Base-by-base conservation (phyloP, 2,329 filamentous ascomycete genomes). In the Penicillium sp. region DNA sequence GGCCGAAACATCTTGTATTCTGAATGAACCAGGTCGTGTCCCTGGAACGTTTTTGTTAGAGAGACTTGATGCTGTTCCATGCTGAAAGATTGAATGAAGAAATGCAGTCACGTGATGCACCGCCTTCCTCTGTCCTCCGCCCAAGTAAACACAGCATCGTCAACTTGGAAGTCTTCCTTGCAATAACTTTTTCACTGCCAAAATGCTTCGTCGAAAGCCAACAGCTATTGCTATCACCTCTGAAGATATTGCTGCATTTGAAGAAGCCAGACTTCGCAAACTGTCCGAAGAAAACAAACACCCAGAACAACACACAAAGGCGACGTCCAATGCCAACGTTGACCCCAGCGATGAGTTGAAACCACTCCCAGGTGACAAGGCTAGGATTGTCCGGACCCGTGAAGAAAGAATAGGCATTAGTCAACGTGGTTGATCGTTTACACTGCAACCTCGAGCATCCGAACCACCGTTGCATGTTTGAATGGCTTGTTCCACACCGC, bases 271-370 rank as follows among this genome's bases (percentile, higher is more conserved):
- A 48, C 60, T 70, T 14, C 72, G 68, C 57, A 70, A 68, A 54
- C 53, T 66, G 35, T 55, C 59, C 28, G 61, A 65, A 45, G 59
- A 72, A 60, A 69, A 66, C 33, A 67, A 66, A 54, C 61, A 58
- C 41, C 53, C 57, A 22, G 61, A 65, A 31, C 52, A 61, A 38
- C 47, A 45, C 47, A 44, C 58, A 49, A 67, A 64, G 43, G 62
- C 58, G 25, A 62, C 46, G 41, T 57, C 62, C 40, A 68, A 66
- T 51, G 53, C 56, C 28, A 68, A 66, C 19, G 62, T 74, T 42
- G 78, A 80, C 66, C 78, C 78, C 5, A 80, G 74, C 56, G 78
- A 80, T 67, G 78, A 80, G 58, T 60, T 80, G 64, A 80, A 79
- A 61, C 78, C 78, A 16, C 65, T 80, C 42, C 78, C 78, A 1